A percentile compares a stretch with the other conserved stretches of the same genome.
Evolutionary conservation across 306 rosid species (phyloP).

Genomic region (Geum urbanum): DNA sequence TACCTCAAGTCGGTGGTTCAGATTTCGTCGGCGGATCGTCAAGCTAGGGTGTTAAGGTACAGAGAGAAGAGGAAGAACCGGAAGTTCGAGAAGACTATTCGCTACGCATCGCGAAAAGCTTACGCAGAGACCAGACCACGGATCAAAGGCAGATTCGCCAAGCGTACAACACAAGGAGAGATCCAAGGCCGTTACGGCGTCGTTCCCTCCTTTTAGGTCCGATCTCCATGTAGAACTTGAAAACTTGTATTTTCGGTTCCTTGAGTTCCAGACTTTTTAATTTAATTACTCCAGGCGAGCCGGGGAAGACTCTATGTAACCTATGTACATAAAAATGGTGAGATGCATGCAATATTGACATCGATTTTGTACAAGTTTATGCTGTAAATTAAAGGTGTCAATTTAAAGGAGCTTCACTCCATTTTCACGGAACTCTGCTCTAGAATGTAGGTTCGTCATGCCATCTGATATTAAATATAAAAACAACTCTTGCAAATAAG

Average conservation of each 20-base stretch:
- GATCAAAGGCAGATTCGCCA: slow-evolving; percentile 93
- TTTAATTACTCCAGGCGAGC: neutral
- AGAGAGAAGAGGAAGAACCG: slow-evolving; percentile 95
- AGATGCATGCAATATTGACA: neutral
- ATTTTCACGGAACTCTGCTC: too few relatives aligned
- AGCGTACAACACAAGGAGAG: slow-evolving; percentile 53
- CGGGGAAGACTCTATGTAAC: too few relatives aligned
- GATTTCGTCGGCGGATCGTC: slow-evolving; percentile 73
- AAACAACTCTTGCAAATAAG: too few relatives aligned
- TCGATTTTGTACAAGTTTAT: neutral
- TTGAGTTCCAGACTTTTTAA: neutral
- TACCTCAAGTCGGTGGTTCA: slow-evolving; percentile 44
- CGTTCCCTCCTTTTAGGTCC: slow-evolving; percentile 60
- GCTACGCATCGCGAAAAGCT: slow-evolving; percentile 90
- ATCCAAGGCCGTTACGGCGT: slow-evolving; percentile 76
- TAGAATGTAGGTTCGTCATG: too few relatives aligned
- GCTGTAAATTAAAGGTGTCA: neutral
- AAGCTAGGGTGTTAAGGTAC: slow-evolving; percentile 92
- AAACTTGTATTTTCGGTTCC: neutral
- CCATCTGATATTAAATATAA: too few relatives aligned
- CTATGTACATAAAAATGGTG: neutral
- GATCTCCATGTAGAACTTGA: too few relatives aligned
- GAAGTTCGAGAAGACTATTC: slow-evolving; percentile 93
- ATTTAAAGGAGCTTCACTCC: too few relatives aligned
- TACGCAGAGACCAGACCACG: slow-evolving; percentile 94